phyloP scores from a whole-genome alignment of 352 stramenopile species.

The Pythium apleroticum region DNA sequence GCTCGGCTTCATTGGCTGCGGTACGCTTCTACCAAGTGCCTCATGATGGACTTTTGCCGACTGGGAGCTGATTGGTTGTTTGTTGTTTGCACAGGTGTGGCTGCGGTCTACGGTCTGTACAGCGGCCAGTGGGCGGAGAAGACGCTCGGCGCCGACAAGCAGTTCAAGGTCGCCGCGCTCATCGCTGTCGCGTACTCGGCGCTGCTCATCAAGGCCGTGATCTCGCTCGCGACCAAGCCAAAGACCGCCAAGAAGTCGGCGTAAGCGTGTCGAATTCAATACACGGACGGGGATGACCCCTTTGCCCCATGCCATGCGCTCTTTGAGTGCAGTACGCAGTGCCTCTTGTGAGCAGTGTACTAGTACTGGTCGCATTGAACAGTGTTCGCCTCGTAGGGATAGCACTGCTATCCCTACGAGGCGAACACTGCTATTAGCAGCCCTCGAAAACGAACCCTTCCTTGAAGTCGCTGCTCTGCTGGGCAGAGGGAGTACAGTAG shows the following conservation, averaged over 20 bases:
- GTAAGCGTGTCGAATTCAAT: background rate
- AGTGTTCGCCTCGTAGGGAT: too few species aligned
- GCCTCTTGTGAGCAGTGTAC: too few species aligned
- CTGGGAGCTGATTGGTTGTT: background rate
- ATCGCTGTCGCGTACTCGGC: constrained; percentile 42
- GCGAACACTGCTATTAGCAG: too few species aligned
- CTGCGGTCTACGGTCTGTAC: constrained; percentile 52
- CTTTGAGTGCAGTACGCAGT: too few species aligned
- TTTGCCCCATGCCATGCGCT: too few species aligned
- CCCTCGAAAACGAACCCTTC: too few species aligned
- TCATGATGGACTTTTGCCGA: background rate
- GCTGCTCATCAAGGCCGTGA: constrained; percentile 44
- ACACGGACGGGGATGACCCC: background rate
- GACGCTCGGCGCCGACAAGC: constrained; percentile 46
- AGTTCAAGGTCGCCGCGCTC: constrained; percentile 44
- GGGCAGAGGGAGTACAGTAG: too few species aligned
- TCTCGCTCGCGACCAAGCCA: constrained; percentile 24
- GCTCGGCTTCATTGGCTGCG: constrained; percentile 51
- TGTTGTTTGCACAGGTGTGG: constrained; percentile 26
- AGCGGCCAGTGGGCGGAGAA: constrained; percentile 49
- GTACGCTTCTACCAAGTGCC: constrained; percentile 4
- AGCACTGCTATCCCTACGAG: too few species aligned
- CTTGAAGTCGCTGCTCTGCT: too few species aligned
- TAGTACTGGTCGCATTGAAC: too few species aligned
- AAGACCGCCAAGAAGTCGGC: constrained; percentile 26